A percentile compares a stretch with the other conserved stretches of the same genome.
phyloP scores from a whole-genome alignment of 2,329 filamentous ascomycete genomes.

The Diplocarpon rosae region DNA sequence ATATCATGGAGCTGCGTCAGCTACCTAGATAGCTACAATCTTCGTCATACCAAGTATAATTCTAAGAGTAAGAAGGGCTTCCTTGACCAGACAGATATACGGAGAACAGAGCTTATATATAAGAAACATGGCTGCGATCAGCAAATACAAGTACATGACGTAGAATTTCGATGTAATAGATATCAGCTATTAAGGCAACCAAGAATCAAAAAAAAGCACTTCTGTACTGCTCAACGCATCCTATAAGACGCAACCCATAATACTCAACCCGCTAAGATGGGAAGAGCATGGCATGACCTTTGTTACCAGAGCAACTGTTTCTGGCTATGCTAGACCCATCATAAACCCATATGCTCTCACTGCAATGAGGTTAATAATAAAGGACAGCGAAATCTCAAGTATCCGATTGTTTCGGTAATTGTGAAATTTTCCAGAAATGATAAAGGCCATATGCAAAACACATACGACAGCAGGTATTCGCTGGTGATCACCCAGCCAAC shows the following conservation, averaged over 20 bases:
- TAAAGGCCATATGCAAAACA: too few relatives aligned
- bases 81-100: too few relatives aligned
- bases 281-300: conserved; percentile 5
- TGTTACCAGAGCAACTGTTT: conserved; percentile 6
- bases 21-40: too few relatives aligned
- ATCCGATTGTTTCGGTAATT: too few relatives aligned
- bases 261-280: conserved; percentile 7
- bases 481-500: too few relatives aligned
- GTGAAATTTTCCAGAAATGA: too few relatives aligned
- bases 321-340: conserved; percentile 7
- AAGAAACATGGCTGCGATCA: conserved; percentile 4
- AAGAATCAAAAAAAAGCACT: conserved; percentile 7
- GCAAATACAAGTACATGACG: conserved; percentile 3
- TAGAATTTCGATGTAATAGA: conserved; percentile 2
- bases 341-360: conserved; percentile 5
- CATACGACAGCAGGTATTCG: too few relatives aligned
- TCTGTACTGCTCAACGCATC: conserved; percentile 5
- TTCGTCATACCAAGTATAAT: too few relatives aligned
- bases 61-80: too few relatives aligned
- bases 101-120: not conserved
- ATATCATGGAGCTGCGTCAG: too few relatives aligned
- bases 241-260: conserved; percentile 8
- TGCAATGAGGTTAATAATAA: conserved; percentile 36
- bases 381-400: conserved; percentile 65
- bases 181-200: conserved; percentile 3